Conservation (phyloP, 345 rosid species). For the Eucalyptus marginata region DNA sequence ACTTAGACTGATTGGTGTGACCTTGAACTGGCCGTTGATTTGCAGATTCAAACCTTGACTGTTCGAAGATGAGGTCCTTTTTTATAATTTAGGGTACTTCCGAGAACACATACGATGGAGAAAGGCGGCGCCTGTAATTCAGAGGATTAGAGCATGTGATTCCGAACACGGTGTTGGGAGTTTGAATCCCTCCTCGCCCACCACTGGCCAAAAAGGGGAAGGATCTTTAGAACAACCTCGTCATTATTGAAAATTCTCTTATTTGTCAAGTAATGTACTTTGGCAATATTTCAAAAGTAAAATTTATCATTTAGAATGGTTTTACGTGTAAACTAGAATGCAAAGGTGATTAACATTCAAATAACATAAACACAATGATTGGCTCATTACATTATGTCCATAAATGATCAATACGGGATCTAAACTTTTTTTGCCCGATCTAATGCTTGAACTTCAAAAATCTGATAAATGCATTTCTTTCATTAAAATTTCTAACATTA, state of each 20-base stretch:
- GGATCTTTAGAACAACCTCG: not conserved
- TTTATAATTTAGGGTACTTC: not conserved
- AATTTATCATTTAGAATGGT: not conserved
- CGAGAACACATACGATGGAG: accelerated
- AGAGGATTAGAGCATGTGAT: not conserved
- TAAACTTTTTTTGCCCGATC: not conserved
- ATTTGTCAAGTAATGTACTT: not conserved
- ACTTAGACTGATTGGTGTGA: not conserved
- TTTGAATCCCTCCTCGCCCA: not conserved
- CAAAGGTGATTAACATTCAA: not conserved
- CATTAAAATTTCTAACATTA: not conserved
- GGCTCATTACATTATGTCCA: not conserved
- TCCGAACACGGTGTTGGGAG: accelerated
- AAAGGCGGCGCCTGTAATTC: not conserved
- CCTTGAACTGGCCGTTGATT: not conserved
- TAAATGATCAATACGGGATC: not conserved
- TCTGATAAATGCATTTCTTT: not conserved
- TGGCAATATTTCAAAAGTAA: not conserved
- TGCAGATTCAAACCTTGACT: not conserved
- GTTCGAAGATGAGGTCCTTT: not conserved
- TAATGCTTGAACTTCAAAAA: not conserved
- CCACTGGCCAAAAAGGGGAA: not conserved
- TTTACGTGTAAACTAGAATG: not conserved
- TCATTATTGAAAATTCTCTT: not conserved
- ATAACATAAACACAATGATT: not conserved